Conservation (phyloP, 345 rosid species). For the Cardamine chenopodiifolia region DNA sequence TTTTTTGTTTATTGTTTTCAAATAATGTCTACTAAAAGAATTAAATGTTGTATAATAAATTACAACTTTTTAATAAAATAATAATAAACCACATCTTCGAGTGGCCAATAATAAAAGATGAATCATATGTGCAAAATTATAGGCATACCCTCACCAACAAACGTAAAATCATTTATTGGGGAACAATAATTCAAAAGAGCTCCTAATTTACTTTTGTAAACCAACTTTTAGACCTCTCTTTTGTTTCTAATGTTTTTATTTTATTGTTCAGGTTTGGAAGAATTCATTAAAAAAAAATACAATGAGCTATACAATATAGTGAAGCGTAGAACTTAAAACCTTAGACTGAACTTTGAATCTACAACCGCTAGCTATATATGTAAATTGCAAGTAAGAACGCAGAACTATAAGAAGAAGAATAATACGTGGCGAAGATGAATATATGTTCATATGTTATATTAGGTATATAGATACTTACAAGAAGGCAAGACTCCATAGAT, state of each 20-base stretch:
- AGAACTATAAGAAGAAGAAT: not conserved
- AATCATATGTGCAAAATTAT: constrained; percentile 36
- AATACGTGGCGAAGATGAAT: not conserved
- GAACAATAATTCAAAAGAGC: constrained; percentile 43
- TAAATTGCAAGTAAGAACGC: constrained; percentile 7
- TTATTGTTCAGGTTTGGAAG: constrained; percentile 1
- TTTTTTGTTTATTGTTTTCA: not conserved
- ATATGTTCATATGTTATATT: not conserved
- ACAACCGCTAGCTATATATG: constrained; percentile 1
- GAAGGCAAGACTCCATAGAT: constrained; percentile 67
- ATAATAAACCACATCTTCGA: constrained; percentile 15
- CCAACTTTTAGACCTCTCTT: constrained; percentile 48
- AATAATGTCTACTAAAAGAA: not conserved
- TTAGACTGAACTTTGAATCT: constrained; percentile 12
- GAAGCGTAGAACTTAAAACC: constrained; percentile 1
- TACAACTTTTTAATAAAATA: not conserved
- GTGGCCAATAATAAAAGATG: constrained; percentile 34
- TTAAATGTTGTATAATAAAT: not conserved
- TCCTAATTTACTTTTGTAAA: constrained; percentile 37
- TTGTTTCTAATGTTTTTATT: constrained; percentile 35
- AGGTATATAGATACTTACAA: constrained; percentile 52
- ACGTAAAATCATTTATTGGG: constrained; percentile 34
- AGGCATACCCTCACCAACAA: constrained; percentile 42
- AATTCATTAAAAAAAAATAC: not conserved
- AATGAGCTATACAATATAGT: not conserved